phyloP scores from a whole-genome alignment of 257 asterid genomes.

The Hygrophila difformis region DNA sequence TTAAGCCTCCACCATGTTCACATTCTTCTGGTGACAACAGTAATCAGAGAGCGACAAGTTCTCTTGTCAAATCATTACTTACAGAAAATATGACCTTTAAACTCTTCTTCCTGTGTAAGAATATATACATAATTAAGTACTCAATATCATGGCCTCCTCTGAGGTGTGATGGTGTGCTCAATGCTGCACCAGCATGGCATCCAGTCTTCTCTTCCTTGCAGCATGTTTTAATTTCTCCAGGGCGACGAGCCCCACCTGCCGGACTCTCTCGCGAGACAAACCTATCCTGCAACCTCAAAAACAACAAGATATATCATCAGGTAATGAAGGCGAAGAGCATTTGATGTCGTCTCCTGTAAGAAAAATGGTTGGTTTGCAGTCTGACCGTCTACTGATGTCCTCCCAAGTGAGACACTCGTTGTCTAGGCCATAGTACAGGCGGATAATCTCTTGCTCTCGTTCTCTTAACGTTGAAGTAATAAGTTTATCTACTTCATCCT shows the following conservation, averaged over 20 bases:
- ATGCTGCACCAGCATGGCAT: conserved; percentile 62
- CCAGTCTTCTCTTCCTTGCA: conserved; percentile 63
- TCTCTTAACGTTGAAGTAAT: conserved; percentile 46
- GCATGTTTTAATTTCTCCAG: conserved; percentile 88
- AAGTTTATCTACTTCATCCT: conserved; percentile 86
- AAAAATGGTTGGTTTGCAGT: too few relatives aligned
- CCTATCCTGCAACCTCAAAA: conserved; percentile 62
- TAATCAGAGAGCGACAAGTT: too few relatives aligned
- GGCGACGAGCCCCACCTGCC: conserved; percentile 96
- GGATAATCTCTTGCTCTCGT: conserved; percentile 77
- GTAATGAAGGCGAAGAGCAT: not conserved
- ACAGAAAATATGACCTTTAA: too few relatives aligned
- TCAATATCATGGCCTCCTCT: too few relatives aligned
- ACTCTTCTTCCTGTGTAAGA: too few relatives aligned
- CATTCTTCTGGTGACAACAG: too few relatives aligned
- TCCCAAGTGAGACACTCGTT: conserved; percentile 95
- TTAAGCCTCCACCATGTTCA: too few relatives aligned
- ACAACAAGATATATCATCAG: not conserved
- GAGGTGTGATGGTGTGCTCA: too few relatives aligned
- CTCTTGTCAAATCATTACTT: too few relatives aligned
- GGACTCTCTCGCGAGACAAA: conserved; percentile 88
- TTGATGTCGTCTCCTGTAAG: not conserved
- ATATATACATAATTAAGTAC: too few relatives aligned
- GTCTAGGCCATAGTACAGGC: conserved; percentile 81
- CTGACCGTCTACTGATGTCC: conserved; percentile 82